Percentiles rank a stretch among this genome's conserved stretches.
phyloP scores from a whole-genome alignment of 2,329 filamentous ascomycete species.

The Claviceps sp. region DNA sequence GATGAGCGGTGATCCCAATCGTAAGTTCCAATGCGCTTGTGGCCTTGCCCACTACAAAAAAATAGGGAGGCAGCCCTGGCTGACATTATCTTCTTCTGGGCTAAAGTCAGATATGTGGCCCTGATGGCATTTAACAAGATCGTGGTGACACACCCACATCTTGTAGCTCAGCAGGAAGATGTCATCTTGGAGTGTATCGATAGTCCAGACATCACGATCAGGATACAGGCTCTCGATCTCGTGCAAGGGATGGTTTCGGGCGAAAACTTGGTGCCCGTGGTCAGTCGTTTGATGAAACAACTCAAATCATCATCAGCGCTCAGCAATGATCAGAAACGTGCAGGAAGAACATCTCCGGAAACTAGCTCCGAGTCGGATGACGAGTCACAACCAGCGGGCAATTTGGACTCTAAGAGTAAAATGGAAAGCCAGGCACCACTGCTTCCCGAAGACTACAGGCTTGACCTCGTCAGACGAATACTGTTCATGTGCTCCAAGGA shows the following conservation, averaged over 20 bases:
- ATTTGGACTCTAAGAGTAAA: conserved; percentile 19
- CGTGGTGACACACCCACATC: conserved; percentile 70
- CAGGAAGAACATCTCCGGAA: conserved; percentile 28
- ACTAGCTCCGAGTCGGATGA: conserved; percentile 34
- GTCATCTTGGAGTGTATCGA: conserved; percentile 95
- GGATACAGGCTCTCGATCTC: conserved; percentile 80
- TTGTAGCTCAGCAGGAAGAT: conserved; percentile 87
- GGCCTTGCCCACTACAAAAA: background rate
- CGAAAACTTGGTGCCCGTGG: conserved; percentile 72
- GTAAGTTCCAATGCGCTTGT: conserved; percentile 36
- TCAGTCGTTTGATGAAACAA: conserved; percentile 78
- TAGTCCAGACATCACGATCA: conserved; percentile 89
- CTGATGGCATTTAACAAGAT: conserved; percentile 93
- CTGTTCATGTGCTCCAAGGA: conserved; percentile 80
- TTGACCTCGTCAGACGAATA: conserved; percentile 70
- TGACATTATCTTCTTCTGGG: background rate
- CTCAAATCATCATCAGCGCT: conserved; percentile 52
- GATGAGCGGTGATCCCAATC: conserved; percentile 82
- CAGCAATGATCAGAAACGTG: conserved; percentile 30
- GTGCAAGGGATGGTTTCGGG: conserved; percentile 87
- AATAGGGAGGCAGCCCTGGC: background rate
- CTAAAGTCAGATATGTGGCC: conserved; percentile 89
- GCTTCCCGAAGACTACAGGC: conserved; percentile 74
- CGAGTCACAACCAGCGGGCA: conserved; percentile 30
- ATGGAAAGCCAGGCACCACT: conserved; percentile 34